Conservation (phyloP, 495 filamentous ascomycete genomes). For the Talaromyces thailandensis region DNA sequence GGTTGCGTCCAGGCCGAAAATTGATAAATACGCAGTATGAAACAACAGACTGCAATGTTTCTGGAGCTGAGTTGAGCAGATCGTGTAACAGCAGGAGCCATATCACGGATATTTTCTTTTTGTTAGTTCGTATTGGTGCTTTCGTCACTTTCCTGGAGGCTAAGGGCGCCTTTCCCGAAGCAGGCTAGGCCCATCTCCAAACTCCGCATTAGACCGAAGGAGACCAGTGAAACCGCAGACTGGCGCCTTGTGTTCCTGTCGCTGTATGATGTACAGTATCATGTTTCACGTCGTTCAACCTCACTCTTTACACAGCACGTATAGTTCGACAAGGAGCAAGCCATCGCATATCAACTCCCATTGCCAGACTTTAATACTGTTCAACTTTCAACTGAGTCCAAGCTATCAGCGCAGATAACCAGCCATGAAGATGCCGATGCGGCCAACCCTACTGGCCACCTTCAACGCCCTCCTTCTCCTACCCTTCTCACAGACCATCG, state of each 20-base stretch:
- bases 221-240: background rate
- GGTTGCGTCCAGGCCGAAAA: background rate
- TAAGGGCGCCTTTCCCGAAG: background rate
- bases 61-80: background rate
- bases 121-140: too few relatives aligned
- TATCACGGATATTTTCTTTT: background rate
- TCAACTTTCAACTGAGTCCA: background rate
- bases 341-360: background rate
- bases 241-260: background rate
- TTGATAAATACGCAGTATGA: background rate
- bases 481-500: slow-evolving; percentile 18
- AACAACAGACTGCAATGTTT: too few relatives aligned
- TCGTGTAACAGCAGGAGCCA: background rate
- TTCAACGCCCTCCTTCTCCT: slow-evolving; percentile 8
- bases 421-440: slow-evolving; percentile 5
- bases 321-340: background rate
- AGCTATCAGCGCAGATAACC: background rate
- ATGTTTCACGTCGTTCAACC: background rate
- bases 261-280: background rate
- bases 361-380: background rate
- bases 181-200: background rate
- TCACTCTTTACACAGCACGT: background rate
- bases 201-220: background rate
- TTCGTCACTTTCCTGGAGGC: background rate
- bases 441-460: background rate